Percentiles rank a stretch among this genome's conserved stretches.
Conservation (phyloP, 805 yeast species). For the Candida michaelii region DNA sequence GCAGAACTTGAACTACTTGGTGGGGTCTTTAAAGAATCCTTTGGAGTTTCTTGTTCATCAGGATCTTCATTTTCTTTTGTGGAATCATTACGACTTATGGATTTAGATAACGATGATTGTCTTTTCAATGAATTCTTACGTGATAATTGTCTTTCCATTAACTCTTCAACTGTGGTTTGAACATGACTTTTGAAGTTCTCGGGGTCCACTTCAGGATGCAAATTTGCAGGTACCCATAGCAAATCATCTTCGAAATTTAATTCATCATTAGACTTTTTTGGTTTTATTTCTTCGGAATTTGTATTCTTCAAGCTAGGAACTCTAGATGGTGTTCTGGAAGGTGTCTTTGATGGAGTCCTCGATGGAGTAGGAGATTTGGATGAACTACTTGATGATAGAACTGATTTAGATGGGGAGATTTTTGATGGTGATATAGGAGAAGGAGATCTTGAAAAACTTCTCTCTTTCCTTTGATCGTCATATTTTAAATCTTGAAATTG, state of each 20-base stretch:
- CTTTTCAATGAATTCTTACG: conserved; percentile 27
- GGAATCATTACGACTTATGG: conserved; percentile 15
- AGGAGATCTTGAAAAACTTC: conserved; percentile 3
- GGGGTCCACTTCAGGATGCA: conserved; percentile 95
- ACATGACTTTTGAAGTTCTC: conserved; percentile 74
- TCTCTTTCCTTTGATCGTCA: conserved; percentile 8
- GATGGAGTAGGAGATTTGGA: conserved; percentile 3
- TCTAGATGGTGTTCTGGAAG: conserved; percentile 2
- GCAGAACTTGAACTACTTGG: not conserved
- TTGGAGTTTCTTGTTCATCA: not conserved
- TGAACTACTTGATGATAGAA: conserved; percentile 8
- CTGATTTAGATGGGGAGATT: conserved; percentile 2
- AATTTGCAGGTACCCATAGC: conserved; percentile 93
- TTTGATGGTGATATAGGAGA: conserved; percentile 6
- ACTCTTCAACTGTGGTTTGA: conserved; percentile 54
- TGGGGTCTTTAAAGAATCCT: conserved; percentile 5
- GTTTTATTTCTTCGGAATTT: not conserved
- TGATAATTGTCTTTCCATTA: conserved; percentile 39
- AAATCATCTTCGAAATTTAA: conserved; percentile 31
- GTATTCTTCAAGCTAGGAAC: not conserved
- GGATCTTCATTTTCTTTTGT: conserved; percentile 10
- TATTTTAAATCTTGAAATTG: conserved; percentile 15
- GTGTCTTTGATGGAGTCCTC: not conserved
- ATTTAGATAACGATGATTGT: conserved; percentile 23
- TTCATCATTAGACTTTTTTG: conserved; percentile 18